Evolutionary conservation across 176 grass and related monocot genomes (phyloP).

Genomic region (Oryza rufipogon): DNA sequence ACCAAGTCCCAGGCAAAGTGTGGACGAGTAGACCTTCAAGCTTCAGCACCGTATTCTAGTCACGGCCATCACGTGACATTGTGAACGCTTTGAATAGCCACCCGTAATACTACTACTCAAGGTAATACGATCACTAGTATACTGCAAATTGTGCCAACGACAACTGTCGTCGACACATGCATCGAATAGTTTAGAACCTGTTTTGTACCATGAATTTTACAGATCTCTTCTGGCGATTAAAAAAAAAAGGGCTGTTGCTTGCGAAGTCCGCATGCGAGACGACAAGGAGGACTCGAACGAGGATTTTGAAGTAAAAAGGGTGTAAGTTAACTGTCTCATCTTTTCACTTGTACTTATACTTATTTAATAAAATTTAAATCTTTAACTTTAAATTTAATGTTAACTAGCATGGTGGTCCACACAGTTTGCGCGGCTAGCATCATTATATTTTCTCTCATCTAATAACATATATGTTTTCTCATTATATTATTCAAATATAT

Average conservation of each 20-base stretch:
- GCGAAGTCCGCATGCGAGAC: neutral
- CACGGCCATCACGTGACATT: constrained; percentile 25
- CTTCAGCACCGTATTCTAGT: neutral
- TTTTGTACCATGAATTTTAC: neutral
- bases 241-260: neutral
- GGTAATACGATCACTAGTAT: too few species aligned
- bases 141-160: neutral
- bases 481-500: too few species aligned
- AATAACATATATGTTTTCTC: too few species aligned
- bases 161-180: neutral
- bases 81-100: neutral
- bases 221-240: neutral
- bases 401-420: too few species aligned
- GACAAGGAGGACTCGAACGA: too few species aligned
- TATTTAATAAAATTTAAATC: too few species aligned
- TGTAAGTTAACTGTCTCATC: too few species aligned
- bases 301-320: neutral
- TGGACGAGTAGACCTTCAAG: constrained; percentile 19
- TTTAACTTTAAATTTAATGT: too few species aligned
- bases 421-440: too few species aligned
- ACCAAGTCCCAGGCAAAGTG: neutral
- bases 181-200: neutral
- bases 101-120: neutral
- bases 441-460: too few species aligned
- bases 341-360: too few species aligned